Base-by-base conservation (phyloP, 75 land plant species). In the Sequoiadendron giganteum region DNA sequence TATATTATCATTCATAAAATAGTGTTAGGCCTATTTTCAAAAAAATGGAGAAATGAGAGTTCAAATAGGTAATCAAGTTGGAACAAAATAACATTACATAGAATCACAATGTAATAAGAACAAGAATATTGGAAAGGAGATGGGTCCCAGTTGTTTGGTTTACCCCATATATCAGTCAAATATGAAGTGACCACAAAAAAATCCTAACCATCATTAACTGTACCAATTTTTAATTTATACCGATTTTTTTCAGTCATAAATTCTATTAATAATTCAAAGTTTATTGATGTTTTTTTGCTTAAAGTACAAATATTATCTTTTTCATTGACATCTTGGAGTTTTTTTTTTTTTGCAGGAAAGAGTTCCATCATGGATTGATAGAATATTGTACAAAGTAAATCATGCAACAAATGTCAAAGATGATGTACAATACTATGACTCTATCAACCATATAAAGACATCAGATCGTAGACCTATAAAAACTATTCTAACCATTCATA, bases 381-480 rank as follows among this genome's bases (percentile, higher is more conserved):
- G 96, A 84, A 92, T 97, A 39, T 70, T 97, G 88, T 96, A 92
- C 93, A 97, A 95, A 89, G 89, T 93, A 58, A 92, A 91, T 30
- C 80, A 76, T 32, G 28, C 89, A 14, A 87, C 86, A 7, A 54
- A 85, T 1, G 70, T 95, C 28, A 88, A 89, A 72, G 95, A 91
- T 19, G 84, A 87, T 1, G 84, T 95, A 86, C 92, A 88, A 32
- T 91, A 88, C 9, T 97, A 95, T 86, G 94, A 95, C 40, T 95
- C 96, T 16, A 93, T 97, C n/a, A 93, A 95, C 83, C 32, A 73
- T 13, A 86, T 96, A 13, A 49, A 91, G 87, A 90, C 91, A 42
- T 97, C 96, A 3, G 97, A 97, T 85, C 97, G 96, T 82, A 91
- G 94, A 80, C 97, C 97, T 21, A 95, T 97, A 85, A 97, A 94